phyloP scores from a whole-genome alignment of 2,329 filamentous ascomycete genomes.

The Fusarium udum region DNA sequence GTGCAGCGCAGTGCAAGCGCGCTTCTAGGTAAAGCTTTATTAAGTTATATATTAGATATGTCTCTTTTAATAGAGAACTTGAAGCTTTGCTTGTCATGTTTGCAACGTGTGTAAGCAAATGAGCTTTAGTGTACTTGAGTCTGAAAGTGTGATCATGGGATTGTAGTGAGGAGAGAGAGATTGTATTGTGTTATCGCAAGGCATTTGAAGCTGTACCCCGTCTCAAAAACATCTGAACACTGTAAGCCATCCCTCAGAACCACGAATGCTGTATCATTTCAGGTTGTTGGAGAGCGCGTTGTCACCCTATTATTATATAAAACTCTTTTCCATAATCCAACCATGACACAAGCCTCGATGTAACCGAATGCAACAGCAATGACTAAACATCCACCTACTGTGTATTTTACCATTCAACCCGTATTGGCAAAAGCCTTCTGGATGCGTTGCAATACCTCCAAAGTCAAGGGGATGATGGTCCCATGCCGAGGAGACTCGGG shows the following conservation, averaged over 20 bases:
- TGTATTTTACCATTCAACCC: rapidly evolving
- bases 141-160: rapidly evolving
- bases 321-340: neutral
- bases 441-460: neutral
- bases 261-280: too few species aligned
- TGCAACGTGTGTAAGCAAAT: rapidly evolving
- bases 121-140: neutral
- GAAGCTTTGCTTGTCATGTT: rapidly evolving
- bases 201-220: rapidly evolving
- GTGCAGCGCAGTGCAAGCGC: neutral
- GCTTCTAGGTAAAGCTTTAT: rapidly evolving
- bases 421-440: neutral
- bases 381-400: rapidly evolving
- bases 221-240: too few species aligned
- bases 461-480: neutral
- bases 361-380: neutral
- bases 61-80: rapidly evolving
- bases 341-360: too few species aligned
- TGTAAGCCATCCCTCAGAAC: too few species aligned
- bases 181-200: neutral
- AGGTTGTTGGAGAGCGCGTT: neutral
- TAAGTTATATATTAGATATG: neutral
- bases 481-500: conserved; percentile 10
- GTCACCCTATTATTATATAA: rapidly evolving
- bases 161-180: rapidly evolving